Conservation (phyloP, 2,329 filamentous ascomycete genomes). For the Talaromyces pinophilus region DNA sequence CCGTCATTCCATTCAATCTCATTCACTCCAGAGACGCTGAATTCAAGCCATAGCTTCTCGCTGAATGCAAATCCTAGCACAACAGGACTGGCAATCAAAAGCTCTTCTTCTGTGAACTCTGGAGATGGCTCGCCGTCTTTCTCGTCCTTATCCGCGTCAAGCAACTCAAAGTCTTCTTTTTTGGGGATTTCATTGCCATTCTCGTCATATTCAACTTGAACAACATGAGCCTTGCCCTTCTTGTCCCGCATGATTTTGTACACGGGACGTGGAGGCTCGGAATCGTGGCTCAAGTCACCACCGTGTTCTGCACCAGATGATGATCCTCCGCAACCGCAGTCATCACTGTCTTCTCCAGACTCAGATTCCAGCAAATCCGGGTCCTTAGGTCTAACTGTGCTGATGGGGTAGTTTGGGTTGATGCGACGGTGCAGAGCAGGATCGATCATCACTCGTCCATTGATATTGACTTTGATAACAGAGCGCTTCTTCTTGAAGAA, state of each 20-base stretch:
- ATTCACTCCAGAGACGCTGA: conserved; percentile 74
- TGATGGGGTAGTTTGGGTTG: conserved; percentile 82
- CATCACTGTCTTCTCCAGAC: conserved; percentile 43
- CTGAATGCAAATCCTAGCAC: conserved; percentile 84
- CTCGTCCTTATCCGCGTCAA: conserved; percentile 44
- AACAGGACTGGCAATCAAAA: conserved; percentile 78
- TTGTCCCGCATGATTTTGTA: conserved; percentile 59
- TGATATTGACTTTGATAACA: conserved; percentile 78
- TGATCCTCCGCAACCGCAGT: conserved; percentile 40
- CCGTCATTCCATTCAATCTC: conserved; percentile 83
- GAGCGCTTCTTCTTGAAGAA: conserved; percentile 79
- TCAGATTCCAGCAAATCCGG: conserved; percentile 57
- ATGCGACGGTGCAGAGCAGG: conserved; percentile 78
- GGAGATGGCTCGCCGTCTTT: conserved; percentile 38
- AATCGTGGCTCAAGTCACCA: conserved; percentile 40
- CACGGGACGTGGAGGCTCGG: conserved; percentile 41
- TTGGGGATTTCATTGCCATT: conserved; percentile 56
- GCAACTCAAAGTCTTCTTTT: conserved; percentile 59
- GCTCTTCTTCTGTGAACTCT: conserved; percentile 77
- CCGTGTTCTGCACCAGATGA: conserved; percentile 41
- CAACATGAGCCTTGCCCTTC: conserved; percentile 53
- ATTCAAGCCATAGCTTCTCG: conserved; percentile 89
- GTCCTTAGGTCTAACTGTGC: conserved; percentile 71
- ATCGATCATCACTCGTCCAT: conserved; percentile 86
- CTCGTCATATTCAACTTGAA: conserved; percentile 58